These are phyloP conservation scores for Gossypioides kirkii DNA, from an alignment of 345 rosid species.

Conservation along the genomic window DNA sequence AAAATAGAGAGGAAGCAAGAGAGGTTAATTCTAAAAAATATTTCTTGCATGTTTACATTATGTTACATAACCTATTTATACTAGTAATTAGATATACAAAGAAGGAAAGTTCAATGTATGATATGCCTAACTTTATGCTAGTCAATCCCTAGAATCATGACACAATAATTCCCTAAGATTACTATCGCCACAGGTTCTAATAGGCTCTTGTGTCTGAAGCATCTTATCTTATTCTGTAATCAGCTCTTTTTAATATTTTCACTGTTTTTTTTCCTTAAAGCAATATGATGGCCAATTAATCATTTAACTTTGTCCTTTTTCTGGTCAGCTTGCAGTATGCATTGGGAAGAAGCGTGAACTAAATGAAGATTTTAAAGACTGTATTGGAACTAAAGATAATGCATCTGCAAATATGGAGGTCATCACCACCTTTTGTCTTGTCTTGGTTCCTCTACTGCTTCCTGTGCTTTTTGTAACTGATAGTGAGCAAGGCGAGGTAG, in stretches of 20 bases:
- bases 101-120: too few species aligned
- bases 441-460: conserved; percentile 4
- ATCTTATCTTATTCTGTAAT: conserved; percentile 3
- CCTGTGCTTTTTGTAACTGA: conserved; percentile 16
- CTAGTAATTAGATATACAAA: too few species aligned
- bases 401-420: conserved; percentile 37
- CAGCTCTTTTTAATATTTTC: neutral
- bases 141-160: too few species aligned
- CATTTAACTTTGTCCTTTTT: conserved; percentile 21
- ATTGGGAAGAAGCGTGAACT: conserved; percentile 77
- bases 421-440: conserved; percentile 22
- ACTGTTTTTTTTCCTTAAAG: neutral
- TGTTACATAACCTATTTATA: too few species aligned
- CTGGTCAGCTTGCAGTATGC: conserved; percentile 82
- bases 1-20: too few species aligned
- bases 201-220: conserved; percentile 7
- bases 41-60: too few species aligned
- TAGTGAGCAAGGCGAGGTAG: neutral
- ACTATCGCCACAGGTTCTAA: neutral
- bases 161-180: too few species aligned
- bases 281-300: neutral
- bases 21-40: too few species aligned
- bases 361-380: conserved; percentile 80
- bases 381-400: conserved; percentile 61
- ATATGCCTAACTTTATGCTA: too few species aligned